phyloP scores from a whole-genome alignment of 495 filamentous ascomycete species.

The Hypoxylon subgilvum region DNA sequence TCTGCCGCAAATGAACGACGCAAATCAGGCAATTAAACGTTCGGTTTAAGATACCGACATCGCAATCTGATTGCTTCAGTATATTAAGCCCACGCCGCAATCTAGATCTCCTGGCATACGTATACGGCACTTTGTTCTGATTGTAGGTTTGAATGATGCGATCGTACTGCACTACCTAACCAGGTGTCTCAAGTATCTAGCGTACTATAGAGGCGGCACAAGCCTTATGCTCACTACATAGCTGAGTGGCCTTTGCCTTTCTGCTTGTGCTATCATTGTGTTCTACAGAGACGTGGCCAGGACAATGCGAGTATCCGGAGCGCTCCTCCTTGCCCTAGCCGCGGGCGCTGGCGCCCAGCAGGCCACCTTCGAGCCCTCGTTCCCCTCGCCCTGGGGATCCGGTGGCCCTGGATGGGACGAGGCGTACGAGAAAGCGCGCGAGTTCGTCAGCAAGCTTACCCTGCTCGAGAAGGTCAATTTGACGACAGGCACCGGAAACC shows the following conservation, averaged over 20 bases:
- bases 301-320: conserved; percentile 14
- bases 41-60: conserved; percentile 17
- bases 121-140: conserved; percentile 28
- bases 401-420: conserved; percentile 73
- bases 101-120: conserved; percentile 4
- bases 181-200: too few relatives aligned
- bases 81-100: conserved; percentile 17
- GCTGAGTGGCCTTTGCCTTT: background rate
- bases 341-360: conserved; percentile 27
- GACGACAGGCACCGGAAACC: conserved; percentile 78
- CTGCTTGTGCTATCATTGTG: conserved; percentile 4
- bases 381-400: conserved; percentile 76
- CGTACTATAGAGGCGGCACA: too few relatives aligned
- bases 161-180: conserved; percentile 6
- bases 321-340: conserved; percentile 13
- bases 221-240: too few relatives aligned
- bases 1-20: conserved; percentile 38
- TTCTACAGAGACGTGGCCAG: background rate
- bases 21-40: conserved; percentile 29
- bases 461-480: conserved; percentile 81
- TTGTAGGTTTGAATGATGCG: conserved; percentile 8
- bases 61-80: conserved; percentile 5
- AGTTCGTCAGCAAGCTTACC: conserved; percentile 75
- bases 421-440: conserved; percentile 77
- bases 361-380: conserved; percentile 59